A percentile compares a stretch with the other conserved stretches of the same genome.
phyloP scores from a whole-genome alignment of 2,329 filamentous ascomycete genomes.

The Tolypocladium tropicale region DNA sequence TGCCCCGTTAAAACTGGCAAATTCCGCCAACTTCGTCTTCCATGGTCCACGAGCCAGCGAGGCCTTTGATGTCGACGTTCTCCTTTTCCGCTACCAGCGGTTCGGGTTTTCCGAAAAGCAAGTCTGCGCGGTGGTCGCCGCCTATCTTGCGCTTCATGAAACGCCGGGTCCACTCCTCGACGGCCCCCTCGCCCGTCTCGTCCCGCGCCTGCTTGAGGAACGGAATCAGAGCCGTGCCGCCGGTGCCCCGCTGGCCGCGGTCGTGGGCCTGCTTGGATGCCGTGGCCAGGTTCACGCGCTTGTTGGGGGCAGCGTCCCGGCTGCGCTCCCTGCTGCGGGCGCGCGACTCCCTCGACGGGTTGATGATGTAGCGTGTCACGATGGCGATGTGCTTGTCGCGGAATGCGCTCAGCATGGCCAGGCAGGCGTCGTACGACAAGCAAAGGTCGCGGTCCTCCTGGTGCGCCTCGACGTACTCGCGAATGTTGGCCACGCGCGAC shows the following conservation, averaged over 20 bases:
- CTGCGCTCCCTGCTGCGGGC: constrained; percentile 51
- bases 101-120: constrained; percentile 46
- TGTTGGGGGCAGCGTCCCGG: constrained; percentile 36
- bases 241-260: constrained; percentile 71
- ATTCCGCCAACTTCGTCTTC: constrained; percentile 66
- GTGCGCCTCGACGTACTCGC: constrained; percentile 62
- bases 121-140: constrained; percentile 41
- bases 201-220: constrained; percentile 95
- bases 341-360: constrained; percentile 69
- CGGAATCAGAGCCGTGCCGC: constrained; percentile 85
- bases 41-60: constrained; percentile 82
- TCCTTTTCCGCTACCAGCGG: constrained; percentile 26
- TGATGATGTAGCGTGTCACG: constrained; percentile 89
- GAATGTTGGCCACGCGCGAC: constrained; percentile 72
- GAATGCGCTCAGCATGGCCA: constrained; percentile 58
- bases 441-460: constrained; percentile 53
- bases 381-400: constrained; percentile 95
- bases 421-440: constrained; percentile 81
- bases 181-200: constrained; percentile 86
- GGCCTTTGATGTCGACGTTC: constrained; percentile 47
- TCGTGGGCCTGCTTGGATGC: constrained; percentile 39
- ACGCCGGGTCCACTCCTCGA: constrained; percentile 51
- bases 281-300: constrained; percentile 51
- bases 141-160: constrained; percentile 46
- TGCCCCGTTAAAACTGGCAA: constrained; percentile 35